Evolutionary conservation across 2,329 filamentous ascomycete genomes (phyloP).

Genomic region (Colletotrichum incanum): DNA sequence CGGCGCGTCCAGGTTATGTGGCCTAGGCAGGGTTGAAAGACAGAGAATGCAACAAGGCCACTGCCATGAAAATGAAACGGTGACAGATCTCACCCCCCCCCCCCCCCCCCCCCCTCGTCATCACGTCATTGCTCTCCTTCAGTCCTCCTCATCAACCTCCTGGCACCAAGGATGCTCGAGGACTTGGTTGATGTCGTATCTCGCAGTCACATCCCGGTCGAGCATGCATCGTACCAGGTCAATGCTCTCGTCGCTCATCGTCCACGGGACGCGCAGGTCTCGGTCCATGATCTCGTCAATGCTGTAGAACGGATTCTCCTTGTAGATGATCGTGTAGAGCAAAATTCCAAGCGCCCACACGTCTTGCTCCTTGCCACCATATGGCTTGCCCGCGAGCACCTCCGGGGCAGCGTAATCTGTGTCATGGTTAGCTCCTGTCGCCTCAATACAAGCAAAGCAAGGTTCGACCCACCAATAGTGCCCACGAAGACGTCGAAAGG

Average conservation of each 20-base stretch:
- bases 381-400: constrained; percentile 91
- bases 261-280: constrained; percentile 90
- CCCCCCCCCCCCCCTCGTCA: constrained; percentile 21
- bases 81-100: background rate
- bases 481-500: constrained; percentile 99
- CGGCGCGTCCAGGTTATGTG: background rate
- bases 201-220: constrained; percentile 86
- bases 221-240: constrained; percentile 94
- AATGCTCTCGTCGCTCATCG: constrained; percentile 92
- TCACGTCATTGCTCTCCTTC: constrained; percentile 24
- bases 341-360: constrained; percentile 98
- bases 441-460: background rate
- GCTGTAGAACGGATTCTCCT: constrained; percentile 99
- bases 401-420: constrained; percentile 98
- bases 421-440: constrained; percentile 19
- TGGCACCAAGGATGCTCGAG: constrained; percentile 88
- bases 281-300: constrained; percentile 99
- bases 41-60: background rate
- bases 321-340: constrained; percentile 98
- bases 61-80: background rate
- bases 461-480: constrained; percentile 85
- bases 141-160: constrained; percentile 41
- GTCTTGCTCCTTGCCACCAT: constrained; percentile 96
- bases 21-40: background rate
- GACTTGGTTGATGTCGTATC: constrained; percentile 90